Evolutionary conservation across 2,329 filamentous ascomycete species (phyloP), one percentile per base, ranked within the genome.

Genomic region (Ceratocystis huliohia): DNA sequence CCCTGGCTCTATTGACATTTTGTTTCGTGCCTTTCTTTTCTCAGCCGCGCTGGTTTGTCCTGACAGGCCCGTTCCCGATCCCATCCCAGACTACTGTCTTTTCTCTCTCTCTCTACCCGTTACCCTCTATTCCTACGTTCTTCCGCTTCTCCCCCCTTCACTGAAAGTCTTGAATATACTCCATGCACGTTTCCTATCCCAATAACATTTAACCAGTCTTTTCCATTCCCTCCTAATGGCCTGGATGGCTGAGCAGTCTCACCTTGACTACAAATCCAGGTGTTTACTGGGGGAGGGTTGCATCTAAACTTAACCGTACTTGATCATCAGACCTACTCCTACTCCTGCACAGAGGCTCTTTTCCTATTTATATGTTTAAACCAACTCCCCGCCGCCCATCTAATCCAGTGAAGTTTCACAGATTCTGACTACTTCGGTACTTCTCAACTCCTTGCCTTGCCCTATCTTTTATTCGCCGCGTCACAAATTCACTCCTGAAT

Each of bases 291-390:
- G 56, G 56, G 56, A 37, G 56, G 50, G 56, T 59, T 37, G 56
- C 56, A 59, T 59, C 56, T 59, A 59, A 37, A 37, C 56, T 59
- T 59, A 59, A 59, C 56, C 28, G 30, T 20, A 59, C 56, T 59
- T 59, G 56, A 20, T 59, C 56, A 59, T 59, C 25, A 59, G 56
- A 59, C 56, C 56, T 20, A 59, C 56, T 53, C 48, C 48, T 53
- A 25, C 48, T 53, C 22, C 48, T 53, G 22, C 48, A 41, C 37
- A 53, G 48, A 53, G 48, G 48, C 41, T 63, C 44, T 45, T 30
- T 63, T 63, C 25, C 44, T 63, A 46, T 63, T 63, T 45, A 46
- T 63, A 30, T 63, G n/a, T 63, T 8, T 63, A 59, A 59, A 33
- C 56, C 56, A 59, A 59, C 56, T 59, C 28, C 56, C 28, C 56